Conservation (phyloP, 2,329 filamentous ascomycete genomes). For the Apiospora rasikravindrae region DNA sequence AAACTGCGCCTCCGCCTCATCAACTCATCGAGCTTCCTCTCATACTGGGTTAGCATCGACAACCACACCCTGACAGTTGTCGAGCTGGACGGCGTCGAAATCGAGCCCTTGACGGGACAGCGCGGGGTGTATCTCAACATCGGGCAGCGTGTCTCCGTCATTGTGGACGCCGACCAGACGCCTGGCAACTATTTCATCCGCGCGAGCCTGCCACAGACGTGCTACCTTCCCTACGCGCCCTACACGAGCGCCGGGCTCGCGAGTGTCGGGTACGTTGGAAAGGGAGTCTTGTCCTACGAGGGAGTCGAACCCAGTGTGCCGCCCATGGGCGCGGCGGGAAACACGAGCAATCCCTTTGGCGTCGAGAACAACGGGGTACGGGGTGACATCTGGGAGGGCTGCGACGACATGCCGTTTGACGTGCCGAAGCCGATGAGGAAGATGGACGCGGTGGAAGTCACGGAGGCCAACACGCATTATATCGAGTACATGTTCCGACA, state of each 20-base stretch:
- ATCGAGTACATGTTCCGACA: conserved; percentile 43
- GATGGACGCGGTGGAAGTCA: conserved; percentile 36
- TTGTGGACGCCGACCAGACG: conserved; percentile 41
- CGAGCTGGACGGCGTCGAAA: conserved; percentile 47
- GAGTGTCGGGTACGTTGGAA: conserved; percentile 34
- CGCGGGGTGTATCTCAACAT: conserved; percentile 41
- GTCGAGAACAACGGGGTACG: conserved; percentile 36
- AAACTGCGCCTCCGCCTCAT: conserved; percentile 40
- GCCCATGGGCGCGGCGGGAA: conserved; percentile 32
- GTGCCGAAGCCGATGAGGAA: conserved; percentile 38
- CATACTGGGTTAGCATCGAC: conserved; percentile 47
- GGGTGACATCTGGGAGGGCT: conserved; percentile 26
- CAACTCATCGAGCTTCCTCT: conserved; percentile 45
- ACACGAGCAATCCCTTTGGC: conserved; percentile 39
- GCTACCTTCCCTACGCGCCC: conserved; percentile 42
- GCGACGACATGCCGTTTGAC: conserved; percentile 35
- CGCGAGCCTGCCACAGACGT: conserved; percentile 41
- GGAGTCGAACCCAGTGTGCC: neutral
- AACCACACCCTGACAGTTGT: conserved; percentile 44
- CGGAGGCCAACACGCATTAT: conserved; percentile 38
- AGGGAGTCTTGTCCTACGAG: conserved; percentile 40
- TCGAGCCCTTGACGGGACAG: conserved; percentile 38
- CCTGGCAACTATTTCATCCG: conserved; percentile 42
- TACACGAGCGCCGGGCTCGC: conserved; percentile 38
- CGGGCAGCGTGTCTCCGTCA: conserved; percentile 43